Evolutionary conservation across 148 eudicot species (phyloP).

Genomic region (Cornus suecica): DNA sequence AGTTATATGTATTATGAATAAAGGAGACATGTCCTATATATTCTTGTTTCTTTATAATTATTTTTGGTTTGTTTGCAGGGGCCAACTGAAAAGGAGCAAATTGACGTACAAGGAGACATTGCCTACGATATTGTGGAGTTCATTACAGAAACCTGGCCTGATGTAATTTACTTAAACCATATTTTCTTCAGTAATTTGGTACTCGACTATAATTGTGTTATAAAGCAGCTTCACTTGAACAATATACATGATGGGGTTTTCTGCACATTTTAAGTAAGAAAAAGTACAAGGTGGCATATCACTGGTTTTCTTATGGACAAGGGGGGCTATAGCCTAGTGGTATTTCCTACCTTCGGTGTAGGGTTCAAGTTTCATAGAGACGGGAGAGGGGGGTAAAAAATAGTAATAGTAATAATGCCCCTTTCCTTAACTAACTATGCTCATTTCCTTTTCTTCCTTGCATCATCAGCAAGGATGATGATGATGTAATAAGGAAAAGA

Average conservation of each 20-base stretch:
- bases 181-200: neutral
- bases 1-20: neutral
- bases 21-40: neutral
- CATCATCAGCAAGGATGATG: too few species aligned
- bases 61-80: constrained; percentile 30
- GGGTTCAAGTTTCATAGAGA: too few species aligned
- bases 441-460: neutral
- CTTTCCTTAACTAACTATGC: neutral
- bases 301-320: neutral
- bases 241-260: neutral
- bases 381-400: too few species aligned
- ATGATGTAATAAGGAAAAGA: neutral
- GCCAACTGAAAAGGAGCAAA: constrained; percentile 56
- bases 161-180: constrained; percentile 26
- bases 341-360: too few species aligned
- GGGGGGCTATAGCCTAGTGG: neutral
- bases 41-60: neutral
- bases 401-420: neutral
- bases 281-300: neutral
- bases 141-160: constrained; percentile 54
- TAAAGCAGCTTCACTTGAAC: neutral
- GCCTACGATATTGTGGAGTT: constrained; percentile 50
- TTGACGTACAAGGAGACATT: constrained; percentile 65
- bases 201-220: neutral
- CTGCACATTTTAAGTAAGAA: neutral